These are phyloP conservation scores for Hypoxylon rubiginosum DNA, from an alignment of 2,329 filamentous ascomycete species.

Conservation along the genomic window DNA sequence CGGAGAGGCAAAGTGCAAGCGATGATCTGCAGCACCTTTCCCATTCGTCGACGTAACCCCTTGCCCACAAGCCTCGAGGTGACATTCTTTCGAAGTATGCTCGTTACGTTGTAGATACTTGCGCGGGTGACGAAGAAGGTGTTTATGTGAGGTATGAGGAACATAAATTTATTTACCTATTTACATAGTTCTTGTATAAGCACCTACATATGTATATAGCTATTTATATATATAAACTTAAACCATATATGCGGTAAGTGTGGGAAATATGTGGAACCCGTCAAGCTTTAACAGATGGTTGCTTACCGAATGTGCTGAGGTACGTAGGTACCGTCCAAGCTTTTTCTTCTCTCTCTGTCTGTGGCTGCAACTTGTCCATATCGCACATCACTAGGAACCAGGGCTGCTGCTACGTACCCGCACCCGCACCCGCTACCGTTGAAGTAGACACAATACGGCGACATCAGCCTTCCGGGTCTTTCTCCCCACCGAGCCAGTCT, in stretches of 20 bases:
- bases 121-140: background rate
- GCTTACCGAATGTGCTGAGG: background rate
- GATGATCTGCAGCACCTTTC: conserved; percentile 30
- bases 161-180: too few relatives aligned
- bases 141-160: too few relatives aligned
- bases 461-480: conserved; percentile 25
- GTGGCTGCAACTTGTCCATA: conserved; percentile 41
- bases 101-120: too few relatives aligned
- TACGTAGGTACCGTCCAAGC: conserved; percentile 12
- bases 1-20: conserved; percentile 19
- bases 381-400: conserved; percentile 22
- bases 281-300: conserved; percentile 14
- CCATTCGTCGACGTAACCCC: conserved; percentile 9
- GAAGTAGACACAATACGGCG: conserved; percentile 19
- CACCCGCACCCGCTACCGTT: background rate
- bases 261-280: too few relatives aligned
- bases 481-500: conserved; percentile 30
- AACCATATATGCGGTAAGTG: background rate
- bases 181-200: too few relatives aligned
- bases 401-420: background rate
- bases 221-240: too few relatives aligned
- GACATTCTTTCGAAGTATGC: background rate
- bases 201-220: too few relatives aligned
- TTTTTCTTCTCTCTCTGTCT: conserved; percentile 11
- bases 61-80: background rate